Conservation (phyloP, 2,329 filamentous ascomycete genomes). For the Pseudogymnoascus sp. region DNA sequence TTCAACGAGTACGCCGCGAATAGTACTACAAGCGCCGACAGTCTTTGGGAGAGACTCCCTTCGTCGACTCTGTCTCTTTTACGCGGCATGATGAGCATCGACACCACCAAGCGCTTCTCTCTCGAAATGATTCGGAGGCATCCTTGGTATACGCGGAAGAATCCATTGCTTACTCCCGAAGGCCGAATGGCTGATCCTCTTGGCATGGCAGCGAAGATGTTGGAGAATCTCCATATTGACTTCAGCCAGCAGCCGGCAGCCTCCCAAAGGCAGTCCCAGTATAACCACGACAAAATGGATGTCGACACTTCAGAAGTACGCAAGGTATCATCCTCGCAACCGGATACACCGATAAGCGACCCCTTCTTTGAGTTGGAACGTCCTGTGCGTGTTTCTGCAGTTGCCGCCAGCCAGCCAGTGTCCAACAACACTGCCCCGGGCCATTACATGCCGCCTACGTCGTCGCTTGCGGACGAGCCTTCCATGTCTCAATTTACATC, state of each 20-base stretch:
- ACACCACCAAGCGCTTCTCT: slow-evolving; percentile 68
- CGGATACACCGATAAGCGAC: slow-evolving; percentile 68
- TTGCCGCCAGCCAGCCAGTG: slow-evolving; percentile 38
- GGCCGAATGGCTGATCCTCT: slow-evolving; percentile 73
- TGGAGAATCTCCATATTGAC: slow-evolving; percentile 83
- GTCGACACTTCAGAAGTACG: slow-evolving; percentile 48
- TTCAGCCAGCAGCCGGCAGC: slow-evolving; percentile 59
- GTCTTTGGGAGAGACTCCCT: slow-evolving; percentile 76
- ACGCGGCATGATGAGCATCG: slow-evolving; percentile 85
- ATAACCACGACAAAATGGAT: slow-evolving; percentile 55
- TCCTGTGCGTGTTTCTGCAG: slow-evolving; percentile 47
- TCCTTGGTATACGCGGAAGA: slow-evolving; percentile 86
- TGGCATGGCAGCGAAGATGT: slow-evolving; percentile 86
- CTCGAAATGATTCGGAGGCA: slow-evolving; percentile 81
- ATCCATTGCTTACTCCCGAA: slow-evolving; percentile 65
- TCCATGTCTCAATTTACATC: slow-evolving; percentile 79
- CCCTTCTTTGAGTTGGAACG: slow-evolving; percentile 83
- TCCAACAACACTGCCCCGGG: slow-evolving; percentile 20
- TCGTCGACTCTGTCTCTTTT: slow-evolving; percentile 69
- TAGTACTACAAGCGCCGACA: slow-evolving; percentile 74
- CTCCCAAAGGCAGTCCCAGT: slow-evolving; percentile 27
- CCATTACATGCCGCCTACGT: background rate
- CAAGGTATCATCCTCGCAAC: slow-evolving; percentile 73
- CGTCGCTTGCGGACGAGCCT: slow-evolving; percentile 75
- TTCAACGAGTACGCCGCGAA: slow-evolving; percentile 79